A percentile compares a stretch with the other conserved stretches of the same genome.
Evolutionary conservation across 2,329 filamentous ascomycete genomes (phyloP).

Genomic region (Aspergillus sp.): DNA sequence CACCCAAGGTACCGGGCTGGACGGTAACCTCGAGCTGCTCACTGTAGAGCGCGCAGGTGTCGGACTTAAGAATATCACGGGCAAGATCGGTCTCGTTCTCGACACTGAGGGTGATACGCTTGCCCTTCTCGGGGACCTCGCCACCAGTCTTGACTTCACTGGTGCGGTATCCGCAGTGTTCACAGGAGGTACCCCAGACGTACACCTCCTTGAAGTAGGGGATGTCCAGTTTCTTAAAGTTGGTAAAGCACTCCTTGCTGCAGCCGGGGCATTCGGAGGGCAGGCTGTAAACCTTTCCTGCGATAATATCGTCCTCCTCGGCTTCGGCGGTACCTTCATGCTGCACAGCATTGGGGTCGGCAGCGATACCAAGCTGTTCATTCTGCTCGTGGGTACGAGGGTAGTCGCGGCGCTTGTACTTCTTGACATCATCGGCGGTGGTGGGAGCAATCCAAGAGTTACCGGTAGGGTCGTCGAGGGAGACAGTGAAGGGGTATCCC

Average conservation of each 20-base stretch:
- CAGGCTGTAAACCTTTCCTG: constrained; percentile 91
- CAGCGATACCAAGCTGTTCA: constrained; percentile 73
- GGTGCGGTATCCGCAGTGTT: constrained; percentile 87
- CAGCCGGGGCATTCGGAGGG: constrained; percentile 91
- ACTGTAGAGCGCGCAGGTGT: constrained; percentile 84
- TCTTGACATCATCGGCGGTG: constrained; percentile 72
- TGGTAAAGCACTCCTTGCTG: constrained; percentile 79
- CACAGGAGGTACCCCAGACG: constrained; percentile 91
- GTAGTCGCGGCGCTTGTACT: constrained; percentile 87
- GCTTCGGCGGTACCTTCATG: constrained; percentile 51
- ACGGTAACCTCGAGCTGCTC: constrained; percentile 85
- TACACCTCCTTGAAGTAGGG: constrained; percentile 98
- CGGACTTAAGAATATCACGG: constrained; percentile 93
- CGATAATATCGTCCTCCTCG: constrained; percentile 78
- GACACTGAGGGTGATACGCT: constrained; percentile 77
- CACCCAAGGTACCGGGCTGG: constrained; percentile 90
- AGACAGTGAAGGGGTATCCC: constrained; percentile 83
- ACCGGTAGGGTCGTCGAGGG: constrained; percentile 85
- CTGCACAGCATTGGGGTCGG: constrained; percentile 40
- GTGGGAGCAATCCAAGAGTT: constrained; percentile 97
- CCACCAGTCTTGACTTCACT: constrained; percentile 98
- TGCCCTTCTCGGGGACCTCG: constrained; percentile 81
- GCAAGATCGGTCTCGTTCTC: constrained; percentile 71
- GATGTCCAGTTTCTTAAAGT: constrained; percentile 95
- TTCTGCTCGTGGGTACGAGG: constrained; percentile 83